Evolutionary conservation across 2,329 filamentous ascomycete species (phyloP), one percentile per base, ranked within the genome.

Genomic region (Myrmaecium sp.): DNA sequence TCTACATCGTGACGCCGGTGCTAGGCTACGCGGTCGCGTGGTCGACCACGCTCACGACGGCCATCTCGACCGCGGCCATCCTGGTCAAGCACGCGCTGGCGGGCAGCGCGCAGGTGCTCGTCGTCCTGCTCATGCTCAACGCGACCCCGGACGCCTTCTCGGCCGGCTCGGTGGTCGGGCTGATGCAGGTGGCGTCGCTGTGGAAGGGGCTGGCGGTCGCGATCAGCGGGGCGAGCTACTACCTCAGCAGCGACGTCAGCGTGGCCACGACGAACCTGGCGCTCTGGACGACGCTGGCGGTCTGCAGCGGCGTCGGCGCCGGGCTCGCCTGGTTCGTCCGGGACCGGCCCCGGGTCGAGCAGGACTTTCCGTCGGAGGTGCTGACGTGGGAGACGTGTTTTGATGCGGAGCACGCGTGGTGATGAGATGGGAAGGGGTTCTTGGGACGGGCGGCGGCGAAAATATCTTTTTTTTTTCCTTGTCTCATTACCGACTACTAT

Each of bases 171-270:
- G 50, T 60, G 5, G 51, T 60, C 23, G 58, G 58, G n/a, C 47
- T 61, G 38, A 51, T 60, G 40, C 57, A 58, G 30, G 44, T 58
- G 4, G 52, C 56, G 12, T 54, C 47, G 28, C 43, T 60, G 5
- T 59, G 60, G 43, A 56, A 54, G 29, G 56, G 55, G 8, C 49
- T 61, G 14, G 57, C 57, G 5, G 57, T 60, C 1, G 55, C 54
- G 2, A 51, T 57, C 12, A 52, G 47, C 14, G 57, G 57, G 4
- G 48, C 54, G 7, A 55, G 49, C 36, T 61, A 58, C 36, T 58
- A 52, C 32, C 41, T 60, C 21, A 55, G 52, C 36, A 47, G 49
- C 35, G 55, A 57, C 25, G 40, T 55, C 25, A 55, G 53, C 18
- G 44, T 60, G n/a, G 42, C 47, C 9, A 44, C 42, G 4, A 54